phyloP scores from a whole-genome alignment of 2,329 filamentous ascomycete genomes.

The Xylogone sp. region DNA sequence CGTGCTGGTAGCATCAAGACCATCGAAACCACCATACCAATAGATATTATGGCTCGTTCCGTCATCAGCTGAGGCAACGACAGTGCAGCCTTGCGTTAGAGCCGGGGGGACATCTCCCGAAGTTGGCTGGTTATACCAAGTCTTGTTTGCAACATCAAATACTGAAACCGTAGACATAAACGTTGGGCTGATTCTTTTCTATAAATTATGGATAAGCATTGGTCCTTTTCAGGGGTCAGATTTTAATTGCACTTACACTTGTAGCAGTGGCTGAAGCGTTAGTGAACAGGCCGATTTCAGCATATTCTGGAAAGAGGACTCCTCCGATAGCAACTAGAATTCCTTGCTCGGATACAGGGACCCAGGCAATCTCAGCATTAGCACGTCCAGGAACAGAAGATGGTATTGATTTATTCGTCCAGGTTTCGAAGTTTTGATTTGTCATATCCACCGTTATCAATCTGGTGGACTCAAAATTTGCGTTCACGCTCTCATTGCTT shows the following conservation, averaged over 20 bases:
- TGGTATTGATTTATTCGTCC: conserved; percentile 55
- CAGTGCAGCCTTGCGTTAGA: conserved; percentile 69
- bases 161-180: conserved; percentile 74
- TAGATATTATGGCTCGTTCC: conserved; percentile 75
- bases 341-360: conserved; percentile 73
- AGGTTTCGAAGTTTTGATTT: conserved; percentile 44
- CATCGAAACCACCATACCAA: conserved; percentile 71
- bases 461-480: conserved; percentile 42
- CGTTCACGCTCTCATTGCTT: conserved; percentile 16
- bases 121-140: conserved; percentile 72
- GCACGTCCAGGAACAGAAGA: conserved; percentile 49
- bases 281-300: conserved; percentile 8
- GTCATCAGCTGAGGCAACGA: conserved; percentile 65
- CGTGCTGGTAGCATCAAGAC: conserved; percentile 33
- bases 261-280: conserved; percentile 30
- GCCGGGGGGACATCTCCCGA: conserved; percentile 58
- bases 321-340: conserved; percentile 76
- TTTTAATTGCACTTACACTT: conserved; percentile 32
- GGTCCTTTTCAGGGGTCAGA: too few species aligned
- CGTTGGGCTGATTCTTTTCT: conserved; percentile 61
- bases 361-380: conserved; percentile 65
- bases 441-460: conserved; percentile 61
- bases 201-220: conserved; percentile 17
- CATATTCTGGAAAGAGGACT: conserved; percentile 57
- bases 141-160: conserved; percentile 68